phyloP scores from a whole-genome alignment of 2,329 filamentous ascomycete genomes.

The Penicillium sp. region DNA sequence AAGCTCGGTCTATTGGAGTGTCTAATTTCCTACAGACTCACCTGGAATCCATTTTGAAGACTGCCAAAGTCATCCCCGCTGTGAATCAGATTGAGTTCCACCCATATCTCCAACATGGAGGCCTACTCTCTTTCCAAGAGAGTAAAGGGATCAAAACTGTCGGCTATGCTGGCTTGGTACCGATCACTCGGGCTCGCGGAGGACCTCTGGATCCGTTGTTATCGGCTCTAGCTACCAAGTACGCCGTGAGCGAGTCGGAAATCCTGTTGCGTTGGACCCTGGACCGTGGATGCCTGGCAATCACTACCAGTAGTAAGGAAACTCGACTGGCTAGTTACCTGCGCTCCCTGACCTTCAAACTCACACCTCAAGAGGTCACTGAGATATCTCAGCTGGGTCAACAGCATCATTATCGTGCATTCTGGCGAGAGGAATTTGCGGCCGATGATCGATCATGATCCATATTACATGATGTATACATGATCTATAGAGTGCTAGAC shows the following conservation, averaged over 20 bases:
- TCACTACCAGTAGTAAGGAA: slow-evolving; percentile 64
- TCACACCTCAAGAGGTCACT: slow-evolving; percentile 60
- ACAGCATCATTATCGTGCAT: slow-evolving; percentile 54
- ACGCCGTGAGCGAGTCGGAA: slow-evolving; percentile 59
- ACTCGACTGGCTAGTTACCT: slow-evolving; percentile 60
- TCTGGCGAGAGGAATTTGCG: slow-evolving; percentile 53
- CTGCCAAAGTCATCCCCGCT: slow-evolving; percentile 43
- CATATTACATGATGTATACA: not conserved
- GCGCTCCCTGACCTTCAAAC: slow-evolving; percentile 56
- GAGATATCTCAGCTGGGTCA: slow-evolving; percentile 52
- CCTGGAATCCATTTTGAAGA: slow-evolving; percentile 53
- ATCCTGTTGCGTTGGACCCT: slow-evolving; percentile 62
- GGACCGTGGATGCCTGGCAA: slow-evolving; percentile 59
- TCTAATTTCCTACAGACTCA: slow-evolving; percentile 61
- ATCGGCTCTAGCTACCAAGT: slow-evolving; percentile 58
- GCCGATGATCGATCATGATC: slow-evolving; percentile 42
- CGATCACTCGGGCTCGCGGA: slow-evolving; percentile 55
- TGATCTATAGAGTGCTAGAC: not conserved
- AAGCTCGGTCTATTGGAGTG: slow-evolving; percentile 63
- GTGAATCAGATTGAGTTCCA: slow-evolving; percentile 42
- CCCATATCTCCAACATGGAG: slow-evolving; percentile 50
- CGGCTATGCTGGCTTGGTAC: slow-evolving; percentile 47
- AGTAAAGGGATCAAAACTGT: slow-evolving; percentile 43
- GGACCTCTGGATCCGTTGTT: slow-evolving; percentile 59
- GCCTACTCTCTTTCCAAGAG: slow-evolving; percentile 42